Base-by-base conservation (phyloP, 108 stramenopile species). In the Cyclotella cryptica region DNA sequence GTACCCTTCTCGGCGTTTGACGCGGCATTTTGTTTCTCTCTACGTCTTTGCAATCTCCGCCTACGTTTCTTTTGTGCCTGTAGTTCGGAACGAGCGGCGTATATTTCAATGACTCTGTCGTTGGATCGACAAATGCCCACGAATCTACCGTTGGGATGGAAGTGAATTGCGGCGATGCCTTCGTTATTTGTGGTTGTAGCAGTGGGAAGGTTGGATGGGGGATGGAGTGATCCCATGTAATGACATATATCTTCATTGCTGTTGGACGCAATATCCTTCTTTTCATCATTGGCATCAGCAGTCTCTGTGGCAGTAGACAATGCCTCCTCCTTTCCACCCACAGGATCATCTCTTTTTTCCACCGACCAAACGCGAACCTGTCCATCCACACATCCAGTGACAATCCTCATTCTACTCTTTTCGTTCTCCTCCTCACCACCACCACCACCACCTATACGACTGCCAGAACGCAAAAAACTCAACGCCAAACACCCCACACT, bases 331-430 rank as follows among this genome's bases (percentile, higher is more conserved):
- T 24, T 69, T 8, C 35, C 22, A 74, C 0, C 47, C 12, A 80
- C 72, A 1, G 67, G 72, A 59, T 71, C 53, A n/a, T 80, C 72
- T 22, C 3, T 57, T 8, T 57, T 3, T 57, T 61, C 35, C 35
- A 92, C 78, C n/a, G 82, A 69, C 92, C 93, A 97, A 62, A 96
- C 92, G 64, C 97, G 86, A 9, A 96, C 87, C 74, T 91, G 86
- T n/a, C 93, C 93, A 82, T 98, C 97, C 27, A 79, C 87, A 69
- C 96, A 91, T 40, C 96, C 97, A 9, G 96, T 97, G 47, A 97
- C 80, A 18, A 98, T 64, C 58, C 98, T 88, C 45, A 84, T 81
- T 24, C 90, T 79, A 15, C 51, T 71, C 11, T 75, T 44, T 26
- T 46, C 66, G n/a, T 82, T 81, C 22, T n/a, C 65, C 65, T 29